Conservation (phyloP, 371 early-diverging fungal species). For the Mucor circinelloides region DNA sequence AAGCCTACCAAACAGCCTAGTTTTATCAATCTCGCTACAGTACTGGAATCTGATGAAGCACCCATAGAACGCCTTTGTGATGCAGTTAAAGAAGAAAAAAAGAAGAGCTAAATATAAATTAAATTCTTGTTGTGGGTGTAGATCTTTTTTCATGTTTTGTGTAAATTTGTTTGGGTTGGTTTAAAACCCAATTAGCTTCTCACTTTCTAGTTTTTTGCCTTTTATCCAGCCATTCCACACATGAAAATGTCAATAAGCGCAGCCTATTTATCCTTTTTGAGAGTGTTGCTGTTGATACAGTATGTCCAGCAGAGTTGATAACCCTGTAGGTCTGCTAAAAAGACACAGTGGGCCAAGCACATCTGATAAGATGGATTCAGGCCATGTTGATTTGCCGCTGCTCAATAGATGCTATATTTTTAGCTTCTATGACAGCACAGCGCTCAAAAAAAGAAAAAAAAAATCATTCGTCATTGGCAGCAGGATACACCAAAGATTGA, state of each 20-base stretch:
- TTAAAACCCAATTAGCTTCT: background rate
- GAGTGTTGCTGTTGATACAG: too few species aligned
- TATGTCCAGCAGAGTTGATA: too few species aligned
- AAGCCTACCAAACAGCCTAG: background rate
- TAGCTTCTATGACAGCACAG: background rate
- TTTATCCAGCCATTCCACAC: background rate
- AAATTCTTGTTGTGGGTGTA: background rate
- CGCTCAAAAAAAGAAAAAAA: too few species aligned
- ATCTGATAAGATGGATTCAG: background rate
- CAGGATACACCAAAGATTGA: too few species aligned
- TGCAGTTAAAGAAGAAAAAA: background rate
- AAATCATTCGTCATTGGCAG: too few species aligned
- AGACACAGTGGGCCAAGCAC: too few species aligned
- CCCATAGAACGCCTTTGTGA: background rate
- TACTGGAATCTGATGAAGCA: background rate
- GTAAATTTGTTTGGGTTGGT: background rate
- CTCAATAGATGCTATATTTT: background rate
- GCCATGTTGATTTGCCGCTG: background rate
- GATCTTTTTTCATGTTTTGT: background rate
- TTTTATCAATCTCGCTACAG: background rate
- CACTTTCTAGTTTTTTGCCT: too few species aligned
- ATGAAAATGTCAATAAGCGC: background rate
- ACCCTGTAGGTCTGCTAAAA: too few species aligned
- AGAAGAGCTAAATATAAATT: background rate
- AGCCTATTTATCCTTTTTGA: background rate